Evolutionary conservation across 2,329 filamentous ascomycete genomes (phyloP), one percentile per base, ranked within the genome.

Genomic region (Fusarium sp.): DNA sequence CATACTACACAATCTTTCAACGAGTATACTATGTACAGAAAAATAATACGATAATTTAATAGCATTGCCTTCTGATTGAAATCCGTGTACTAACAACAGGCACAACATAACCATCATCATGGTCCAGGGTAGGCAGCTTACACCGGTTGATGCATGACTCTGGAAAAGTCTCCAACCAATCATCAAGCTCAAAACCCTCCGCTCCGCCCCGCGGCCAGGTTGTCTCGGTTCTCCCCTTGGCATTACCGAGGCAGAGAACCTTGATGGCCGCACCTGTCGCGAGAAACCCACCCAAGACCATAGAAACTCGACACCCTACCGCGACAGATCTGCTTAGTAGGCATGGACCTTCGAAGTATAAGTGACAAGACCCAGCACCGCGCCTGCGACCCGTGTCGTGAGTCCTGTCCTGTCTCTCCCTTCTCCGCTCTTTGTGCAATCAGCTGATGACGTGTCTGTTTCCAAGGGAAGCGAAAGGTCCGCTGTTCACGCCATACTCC

Each of bases 391-490:
- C 63, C 63, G 11, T 66, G 63, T n/a, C 41, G 63, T 66, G 6
- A 53, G 63, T 36, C 29, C 17, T 7, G n/a, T n/a, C n/a, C n/a
- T n/a, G n/a, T n/a, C n/a, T n/a, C n/a, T n/a, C n/a, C n/a, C n/a
- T 14, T 2, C 17, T 37, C 27, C 45, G 14, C 4, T 21, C 14
- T 45, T 29, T 52, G 18, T 50, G 6, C 4, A 4, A 42, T 58
- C 20, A 23, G 33, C 58, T 61, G 55, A 61, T 60, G 47, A 42
- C 55, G 33, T 55, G 55, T 29, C 31, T 15, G 14, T 29, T 35
- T n/a, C n/a, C n/a, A 14, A 66, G 63, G 63, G 51, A 66, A 66
- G n/a, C 58, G 63, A 15, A 66, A 66, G 35, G 63, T 66, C 2
- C 41, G 63, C 2, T 66, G 63, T 42, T 66, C 63, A 11, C 46